phyloP scores from a whole-genome alignment of 768 basidiomycete species.

The Tephrocybe rancida region DNA sequence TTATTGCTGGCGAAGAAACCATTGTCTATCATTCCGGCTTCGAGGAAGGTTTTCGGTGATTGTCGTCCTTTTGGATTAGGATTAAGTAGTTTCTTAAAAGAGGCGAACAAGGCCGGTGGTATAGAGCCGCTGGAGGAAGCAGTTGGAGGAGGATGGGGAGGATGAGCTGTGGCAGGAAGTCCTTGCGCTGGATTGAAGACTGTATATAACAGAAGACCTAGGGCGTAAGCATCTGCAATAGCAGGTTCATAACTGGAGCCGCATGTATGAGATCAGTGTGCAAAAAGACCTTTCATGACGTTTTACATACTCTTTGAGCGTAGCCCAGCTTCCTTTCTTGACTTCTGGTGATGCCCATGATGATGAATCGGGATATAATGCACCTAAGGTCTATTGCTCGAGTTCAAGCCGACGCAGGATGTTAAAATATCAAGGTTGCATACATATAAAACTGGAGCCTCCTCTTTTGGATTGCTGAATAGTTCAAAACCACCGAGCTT shows the following conservation, averaged over 20 bases:
- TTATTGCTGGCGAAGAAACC: constrained; percentile 87
- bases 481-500: constrained; percentile 94
- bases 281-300: not conserved
- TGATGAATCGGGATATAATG: constrained; percentile 61
- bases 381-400: constrained; percentile 62
- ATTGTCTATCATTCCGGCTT: constrained; percentile 74
- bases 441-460: constrained; percentile 79
- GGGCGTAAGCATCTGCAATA: constrained; percentile 82
- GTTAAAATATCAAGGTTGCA: constrained; percentile 29
- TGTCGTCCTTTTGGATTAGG: constrained; percentile 84
- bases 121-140: constrained; percentile 78
- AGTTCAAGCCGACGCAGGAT: constrained; percentile 10
- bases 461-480: constrained; percentile 81
- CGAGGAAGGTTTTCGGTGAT: constrained; percentile 75
- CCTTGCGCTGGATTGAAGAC: constrained; percentile 89
- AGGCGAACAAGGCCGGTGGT: constrained; percentile 71
- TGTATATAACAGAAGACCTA: constrained; percentile 83
- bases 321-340: constrained; percentile 82
- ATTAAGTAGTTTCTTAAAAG: constrained; percentile 87
- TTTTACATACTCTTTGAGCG: constrained; percentile 73
- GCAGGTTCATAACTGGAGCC: constrained; percentile 50
- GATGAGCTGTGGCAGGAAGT: constrained; percentile 64
- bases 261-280: not conserved
- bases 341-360: constrained; percentile 82
- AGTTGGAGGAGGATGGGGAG: constrained; percentile 79